Conservation (phyloP, 2,329 filamentous ascomycete species). For the Fusarium compactum region DNA sequence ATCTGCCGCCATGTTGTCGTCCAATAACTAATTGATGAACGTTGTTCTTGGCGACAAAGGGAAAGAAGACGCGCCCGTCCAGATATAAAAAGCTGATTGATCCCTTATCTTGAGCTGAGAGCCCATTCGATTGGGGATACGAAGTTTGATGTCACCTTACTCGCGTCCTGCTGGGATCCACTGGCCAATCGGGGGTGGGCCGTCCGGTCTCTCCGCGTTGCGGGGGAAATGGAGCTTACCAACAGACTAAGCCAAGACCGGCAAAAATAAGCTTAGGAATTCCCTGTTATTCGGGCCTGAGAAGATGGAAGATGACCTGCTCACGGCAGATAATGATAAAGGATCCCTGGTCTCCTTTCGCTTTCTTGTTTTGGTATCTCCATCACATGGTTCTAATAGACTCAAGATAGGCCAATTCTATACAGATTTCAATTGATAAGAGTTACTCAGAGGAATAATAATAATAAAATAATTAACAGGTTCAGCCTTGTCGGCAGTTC, state of each 20-base stretch:
- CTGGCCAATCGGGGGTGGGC: slow-evolving; percentile 18
- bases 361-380: background rate
- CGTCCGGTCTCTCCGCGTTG: slow-evolving; percentile 16
- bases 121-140: background rate
- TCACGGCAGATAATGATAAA: background rate
- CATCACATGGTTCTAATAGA: background rate
- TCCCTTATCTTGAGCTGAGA: slow-evolving; percentile 1
- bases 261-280: slow-evolving; percentile 29
- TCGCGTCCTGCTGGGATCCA: background rate
- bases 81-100: slow-evolving; percentile 6
- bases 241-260: slow-evolving; percentile 17
- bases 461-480: background rate
- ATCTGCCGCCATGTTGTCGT: slow-evolving; percentile 19
- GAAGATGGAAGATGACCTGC: background rate
- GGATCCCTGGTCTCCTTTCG: background rate
- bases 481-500: background rate
- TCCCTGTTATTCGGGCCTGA: background rate
- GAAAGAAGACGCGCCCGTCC: background rate
- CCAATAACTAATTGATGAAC: background rate
- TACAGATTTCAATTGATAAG: background rate
- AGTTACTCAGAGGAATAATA: background rate
- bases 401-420: background rate
- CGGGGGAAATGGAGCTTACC: slow-evolving; percentile 22
- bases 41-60: background rate
- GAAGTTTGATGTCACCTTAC: slow-evolving; percentile 3